phyloP scores from a whole-genome alignment of 106 monocot species.

The Cymbidium sinense region DNA sequence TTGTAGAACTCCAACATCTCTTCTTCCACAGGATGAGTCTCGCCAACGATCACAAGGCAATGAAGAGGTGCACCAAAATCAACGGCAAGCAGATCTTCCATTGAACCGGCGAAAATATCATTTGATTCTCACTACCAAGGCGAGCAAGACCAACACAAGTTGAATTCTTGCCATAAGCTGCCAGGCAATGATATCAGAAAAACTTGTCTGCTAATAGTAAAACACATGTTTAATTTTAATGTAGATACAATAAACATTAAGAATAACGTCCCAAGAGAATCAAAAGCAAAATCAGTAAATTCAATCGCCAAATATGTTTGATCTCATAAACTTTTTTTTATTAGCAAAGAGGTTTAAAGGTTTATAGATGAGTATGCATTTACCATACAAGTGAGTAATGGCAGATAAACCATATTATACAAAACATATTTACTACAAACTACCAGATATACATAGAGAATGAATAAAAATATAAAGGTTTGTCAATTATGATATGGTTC shows the following conservation, averaged over 20 bases:
- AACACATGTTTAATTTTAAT: not conserved
- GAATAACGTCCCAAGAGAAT: not conserved
- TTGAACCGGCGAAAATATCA: constrained; percentile 66
- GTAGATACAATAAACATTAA: too few species aligned
- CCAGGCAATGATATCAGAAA: constrained; percentile 1
- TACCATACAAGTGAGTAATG: too few species aligned
- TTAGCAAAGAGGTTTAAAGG: too few species aligned
- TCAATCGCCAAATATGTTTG: not conserved
- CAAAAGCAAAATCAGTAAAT: not conserved
- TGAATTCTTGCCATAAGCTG: constrained; percentile 61
- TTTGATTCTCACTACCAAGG: constrained; percentile 69
- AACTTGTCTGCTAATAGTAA: not conserved
- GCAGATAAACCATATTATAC: too few species aligned
- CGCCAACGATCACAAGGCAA: constrained; percentile 79
- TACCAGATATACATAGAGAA: too few species aligned
- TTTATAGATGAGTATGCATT: too few species aligned
- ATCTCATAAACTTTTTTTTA: too few species aligned
- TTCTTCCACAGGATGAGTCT: constrained; percentile 75
- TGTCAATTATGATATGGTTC: too few species aligned
- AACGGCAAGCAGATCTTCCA: constrained; percentile 48
- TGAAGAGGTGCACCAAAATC: constrained; percentile 96
- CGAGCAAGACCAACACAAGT: constrained; percentile 87
- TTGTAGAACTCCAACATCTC: constrained; percentile 80
- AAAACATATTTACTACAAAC: too few species aligned
- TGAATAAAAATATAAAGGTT: too few species aligned